Percentiles rank a stretch among this genome's conserved stretches.
phyloP scores from a whole-genome alignment of 148 eudicot genomes.

The Vaccinium darrowii region DNA sequence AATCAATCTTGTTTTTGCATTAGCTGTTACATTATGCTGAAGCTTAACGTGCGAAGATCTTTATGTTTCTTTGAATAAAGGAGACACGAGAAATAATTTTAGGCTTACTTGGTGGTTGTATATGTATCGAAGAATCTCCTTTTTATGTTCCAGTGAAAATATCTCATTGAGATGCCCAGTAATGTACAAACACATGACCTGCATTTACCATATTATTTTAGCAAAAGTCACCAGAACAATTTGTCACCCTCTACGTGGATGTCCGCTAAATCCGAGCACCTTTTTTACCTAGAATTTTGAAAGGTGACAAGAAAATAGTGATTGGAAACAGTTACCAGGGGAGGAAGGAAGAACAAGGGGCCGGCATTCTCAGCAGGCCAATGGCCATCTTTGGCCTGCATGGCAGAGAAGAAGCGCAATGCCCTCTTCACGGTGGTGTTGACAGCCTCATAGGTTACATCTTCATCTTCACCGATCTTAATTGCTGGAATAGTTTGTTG shows the following conservation, averaged over 20 bases:
- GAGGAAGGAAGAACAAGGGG: slow-evolving; percentile 24
- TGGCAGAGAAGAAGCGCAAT: slow-evolving; percentile 5
- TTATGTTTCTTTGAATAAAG: background rate
- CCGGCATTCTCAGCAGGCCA: slow-evolving; percentile 31
- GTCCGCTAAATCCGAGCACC: background rate
- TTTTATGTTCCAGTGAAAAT: slow-evolving; percentile 5
- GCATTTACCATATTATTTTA: background rate
- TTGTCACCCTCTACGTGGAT: no score
- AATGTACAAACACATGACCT: slow-evolving; percentile 14
- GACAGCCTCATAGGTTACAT: slow-evolving; percentile 15
- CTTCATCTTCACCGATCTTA: slow-evolving; percentile 18
- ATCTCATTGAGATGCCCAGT: background rate
- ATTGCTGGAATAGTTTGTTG: slow-evolving; percentile 21
- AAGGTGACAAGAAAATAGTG: background rate
- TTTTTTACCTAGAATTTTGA: background rate
- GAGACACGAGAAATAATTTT: background rate
- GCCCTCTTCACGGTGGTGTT: slow-evolving; percentile 15
- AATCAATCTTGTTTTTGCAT: background rate
- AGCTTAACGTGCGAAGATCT: background rate
- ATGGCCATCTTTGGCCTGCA: slow-evolving; percentile 26
- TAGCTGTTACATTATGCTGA: background rate
- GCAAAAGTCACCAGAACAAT: background rate
- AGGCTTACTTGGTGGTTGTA: slow-evolving; percentile 16
- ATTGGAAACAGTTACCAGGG: slow-evolving; percentile 17
- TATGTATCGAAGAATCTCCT: slow-evolving; percentile 16